Percentiles rank a stretch among this genome's conserved stretches.
These are phyloP conservation scores for Torulaspora maleeae DNA, from an alignment of 805 yeast species.

Conservation along the genomic window DNA sequence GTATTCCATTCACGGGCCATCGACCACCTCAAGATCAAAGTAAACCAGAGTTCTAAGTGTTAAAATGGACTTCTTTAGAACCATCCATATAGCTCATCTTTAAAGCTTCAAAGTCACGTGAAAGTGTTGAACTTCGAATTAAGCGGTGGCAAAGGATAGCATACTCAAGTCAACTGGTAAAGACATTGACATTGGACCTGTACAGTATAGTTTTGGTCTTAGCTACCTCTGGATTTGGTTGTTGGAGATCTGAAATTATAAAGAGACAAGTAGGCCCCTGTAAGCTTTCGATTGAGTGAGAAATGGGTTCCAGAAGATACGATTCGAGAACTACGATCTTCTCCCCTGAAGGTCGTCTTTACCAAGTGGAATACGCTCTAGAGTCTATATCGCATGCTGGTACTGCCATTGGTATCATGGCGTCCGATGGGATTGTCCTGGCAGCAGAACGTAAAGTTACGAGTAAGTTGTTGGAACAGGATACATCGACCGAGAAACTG, in stretches of 20 bases:
- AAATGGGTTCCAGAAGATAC: slow-evolving; percentile 89
- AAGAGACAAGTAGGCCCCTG: background rate
- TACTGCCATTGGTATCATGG: slow-evolving; percentile 90
- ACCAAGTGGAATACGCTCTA: slow-evolving; percentile 95
- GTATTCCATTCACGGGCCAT: slow-evolving; percentile 37
- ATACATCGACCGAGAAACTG: slow-evolving; percentile 87
- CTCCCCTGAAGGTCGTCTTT: slow-evolving; percentile 97
- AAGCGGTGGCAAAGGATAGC: slow-evolving; percentile 15
- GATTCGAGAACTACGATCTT: slow-evolving; percentile 98
- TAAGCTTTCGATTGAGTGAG: background rate
- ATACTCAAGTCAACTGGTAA: background rate
- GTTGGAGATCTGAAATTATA: too few species aligned
- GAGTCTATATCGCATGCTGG: slow-evolving; percentile 98
- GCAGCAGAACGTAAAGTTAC: slow-evolving; percentile 97
- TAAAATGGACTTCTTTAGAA: background rate
- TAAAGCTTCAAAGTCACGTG: slow-evolving; percentile 1
- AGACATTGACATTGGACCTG: background rate
- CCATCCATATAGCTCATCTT: background rate
- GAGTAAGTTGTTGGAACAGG: slow-evolving; percentile 87
- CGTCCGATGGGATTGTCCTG: slow-evolving; percentile 82
- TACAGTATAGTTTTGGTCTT: background rate
- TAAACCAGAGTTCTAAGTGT: background rate
- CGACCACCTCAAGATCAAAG: background rate
- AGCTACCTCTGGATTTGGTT: too few species aligned
- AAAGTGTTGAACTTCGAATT: background rate